A percentile compares a stretch with the other conserved stretches of the same genome.
These are phyloP conservation scores for Podaxis sp. DNA, from an alignment of 768 basidiomycete species.

Conservation along the genomic window DNA sequence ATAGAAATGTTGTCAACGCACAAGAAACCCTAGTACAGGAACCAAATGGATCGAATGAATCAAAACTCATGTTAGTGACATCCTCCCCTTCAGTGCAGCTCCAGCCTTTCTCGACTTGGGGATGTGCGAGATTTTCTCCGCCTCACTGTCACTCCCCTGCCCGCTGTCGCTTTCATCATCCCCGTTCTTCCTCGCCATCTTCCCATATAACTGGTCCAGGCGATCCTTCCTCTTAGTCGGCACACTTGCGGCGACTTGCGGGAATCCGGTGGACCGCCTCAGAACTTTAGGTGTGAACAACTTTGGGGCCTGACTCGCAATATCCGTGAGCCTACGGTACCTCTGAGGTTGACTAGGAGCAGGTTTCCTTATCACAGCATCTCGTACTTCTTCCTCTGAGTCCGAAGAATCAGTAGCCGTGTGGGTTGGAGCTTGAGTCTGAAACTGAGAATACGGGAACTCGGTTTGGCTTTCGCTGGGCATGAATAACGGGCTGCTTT, in stretches of 20 bases:
- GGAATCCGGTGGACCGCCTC: conserved; percentile 20
- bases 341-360: background rate
- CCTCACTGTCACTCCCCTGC: conserved; percentile 38
- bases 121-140: conserved; percentile 50
- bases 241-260: conserved; percentile 27
- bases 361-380: conserved; percentile 25
- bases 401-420: conserved; percentile 27
- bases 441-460: conserved; percentile 53
- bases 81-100: conserved; percentile 11
- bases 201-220: conserved; percentile 36
- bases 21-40: no score
- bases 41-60: background rate
- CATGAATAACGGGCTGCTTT: conserved; percentile 43
- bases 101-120: conserved; percentile 59
- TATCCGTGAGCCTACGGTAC: conserved; percentile 49
- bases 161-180: conserved; percentile 44
- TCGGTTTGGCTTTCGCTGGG: conserved; percentile 50
- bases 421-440: conserved; percentile 7
- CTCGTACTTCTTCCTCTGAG: conserved; percentile 38
- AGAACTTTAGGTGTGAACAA: conserved; percentile 25
- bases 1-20: background rate
- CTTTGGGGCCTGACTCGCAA: conserved; percentile 38
- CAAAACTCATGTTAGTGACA: background rate
- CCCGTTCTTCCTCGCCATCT: conserved; percentile 28
- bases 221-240: conserved; percentile 24